Evolutionary conservation across 108 stramenopile species (phyloP).

Genomic region (Cyclotella choctawhatcheeana): DNA sequence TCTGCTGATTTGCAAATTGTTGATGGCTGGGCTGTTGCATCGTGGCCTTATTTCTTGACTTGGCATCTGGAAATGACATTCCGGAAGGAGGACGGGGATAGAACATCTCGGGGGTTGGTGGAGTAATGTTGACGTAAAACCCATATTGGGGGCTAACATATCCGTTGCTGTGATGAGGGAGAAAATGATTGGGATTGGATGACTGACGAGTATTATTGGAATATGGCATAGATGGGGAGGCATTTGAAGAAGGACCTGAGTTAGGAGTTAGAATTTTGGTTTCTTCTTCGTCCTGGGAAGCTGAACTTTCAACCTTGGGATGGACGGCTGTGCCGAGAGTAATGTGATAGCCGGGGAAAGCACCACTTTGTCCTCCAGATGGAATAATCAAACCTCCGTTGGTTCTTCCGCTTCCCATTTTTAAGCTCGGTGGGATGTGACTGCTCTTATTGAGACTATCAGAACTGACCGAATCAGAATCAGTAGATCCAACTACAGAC

Average conservation of each 20-base stretch:
- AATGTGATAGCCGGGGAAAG: slow-evolving; percentile 28
- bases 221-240: slow-evolving; percentile 1
- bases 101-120: slow-evolving; percentile 75
- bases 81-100: slow-evolving; percentile 9
- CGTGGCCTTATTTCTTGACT: background rate
- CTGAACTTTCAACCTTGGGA: slow-evolving; percentile 9
- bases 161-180: slow-evolving; percentile 57
- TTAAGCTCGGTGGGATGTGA: slow-evolving; percentile 37
- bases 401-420: slow-evolving; percentile 27
- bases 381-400: slow-evolving; percentile 48
- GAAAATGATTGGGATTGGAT: slow-evolving; percentile 50
- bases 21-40: slow-evolving; percentile 4
- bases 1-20: slow-evolving; percentile 29
- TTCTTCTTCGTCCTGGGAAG: slow-evolving; percentile 10
- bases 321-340: slow-evolving; percentile 36
- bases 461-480: slow-evolving; percentile 19
- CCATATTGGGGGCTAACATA: slow-evolving; percentile 79
- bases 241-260: slow-evolving; percentile 7
- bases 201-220: slow-evolving; percentile 38
- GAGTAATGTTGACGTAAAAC: slow-evolving; percentile 79
- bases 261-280: background rate
- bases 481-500: slow-evolving; percentile 46
- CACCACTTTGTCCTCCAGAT: slow-evolving; percentile 40
- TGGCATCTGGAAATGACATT: background rate
- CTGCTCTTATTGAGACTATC: slow-evolving; percentile 6